A percentile compares a stretch with the other conserved stretches of the same genome.
phyloP scores from a whole-genome alignment of 1,284 basidiomycete genomes.

The Taiwanofungus camphoratus region DNA sequence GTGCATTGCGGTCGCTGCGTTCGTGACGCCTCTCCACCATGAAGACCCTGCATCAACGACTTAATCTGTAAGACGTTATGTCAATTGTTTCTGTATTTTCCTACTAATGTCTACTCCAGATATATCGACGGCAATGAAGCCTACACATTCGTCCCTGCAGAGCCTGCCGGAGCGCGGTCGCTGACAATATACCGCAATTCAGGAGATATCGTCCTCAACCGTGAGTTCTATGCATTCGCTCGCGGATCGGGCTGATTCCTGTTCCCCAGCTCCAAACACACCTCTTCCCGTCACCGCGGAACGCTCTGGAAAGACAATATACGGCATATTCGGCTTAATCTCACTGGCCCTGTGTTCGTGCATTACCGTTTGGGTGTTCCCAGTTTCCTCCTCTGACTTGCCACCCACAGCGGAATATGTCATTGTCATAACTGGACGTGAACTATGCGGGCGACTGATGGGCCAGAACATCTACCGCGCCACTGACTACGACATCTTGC shows the following conservation, averaged over 20 bases:
- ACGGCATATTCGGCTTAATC: constrained; percentile 85
- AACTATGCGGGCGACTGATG: constrained; percentile 75
- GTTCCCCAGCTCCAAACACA: constrained; percentile 46
- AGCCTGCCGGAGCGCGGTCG: constrained; percentile 55
- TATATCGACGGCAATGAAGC: constrained; percentile 66
- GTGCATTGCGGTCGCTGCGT: constrained; percentile 6
- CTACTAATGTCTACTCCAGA: constrained; percentile 31
- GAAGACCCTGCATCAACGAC: constrained; percentile 64
- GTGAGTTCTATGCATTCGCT: constrained; percentile 34
- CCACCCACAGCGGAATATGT: constrained; percentile 79
- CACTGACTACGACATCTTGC: constrained; percentile 89
- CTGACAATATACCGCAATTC: constrained; percentile 67
- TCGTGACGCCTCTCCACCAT: constrained; percentile 37
- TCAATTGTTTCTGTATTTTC: constrained; percentile 5
- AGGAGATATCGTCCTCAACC: constrained; percentile 65
- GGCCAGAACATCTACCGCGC: constrained; percentile 86
- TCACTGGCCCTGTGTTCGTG: constrained; percentile 79
- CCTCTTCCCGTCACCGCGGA: constrained; percentile 47
- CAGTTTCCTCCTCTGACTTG: constrained; percentile 2
- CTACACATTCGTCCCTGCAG: constrained; percentile 69
- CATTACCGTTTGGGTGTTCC: not conserved
- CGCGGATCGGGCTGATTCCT: constrained; percentile 8
- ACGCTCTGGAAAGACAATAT: constrained; percentile 58
- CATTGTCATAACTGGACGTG: constrained; percentile 83
- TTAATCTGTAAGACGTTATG: constrained; percentile 49